Base-by-base conservation (phyloP, 2,329 filamentous ascomycete genomes). In the Paradendryphiella salina region DNA sequence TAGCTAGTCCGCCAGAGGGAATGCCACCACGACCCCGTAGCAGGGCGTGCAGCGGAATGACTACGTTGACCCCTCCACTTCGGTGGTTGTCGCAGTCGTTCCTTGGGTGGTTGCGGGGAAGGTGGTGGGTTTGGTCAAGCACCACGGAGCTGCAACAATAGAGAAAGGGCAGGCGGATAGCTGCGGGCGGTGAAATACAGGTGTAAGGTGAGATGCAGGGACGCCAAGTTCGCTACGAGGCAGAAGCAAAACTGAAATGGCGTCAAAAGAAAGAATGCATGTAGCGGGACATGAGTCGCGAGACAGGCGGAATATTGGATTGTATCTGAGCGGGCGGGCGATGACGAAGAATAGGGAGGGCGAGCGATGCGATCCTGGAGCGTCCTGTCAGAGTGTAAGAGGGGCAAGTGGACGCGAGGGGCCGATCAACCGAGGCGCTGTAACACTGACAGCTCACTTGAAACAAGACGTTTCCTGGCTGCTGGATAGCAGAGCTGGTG, bases 311-410 rank as follows among this genome's bases (percentile, higher is more conserved):
- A 54, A 46, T 57, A 59, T 59, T 54, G 53, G 38, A 44, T 52
- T 47, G 33, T 44, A 42, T 43, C 53, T 48, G 53, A 40, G 49
- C 46, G 50, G 53, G 53, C 56, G 50, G 56, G 56, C 55, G 56
- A 56, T 53, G 56, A 57, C 56, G 56, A 56, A 48, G 46, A 54
- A 49, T 50, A 54, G 49, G 45, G 49, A 50, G 47, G 21, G 34
- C 37, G 46, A 32, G 37, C 37, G 50, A 41, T 44, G 46, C 23
- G 23, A 35, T 46, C 31, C 23, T 39, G 21, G 50, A 34, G 47
- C 32, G 21, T 26, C 48, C 26, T 38, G 48, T 44, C 52, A 45
- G 34, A 20, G 41, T 20, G 40, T 11, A 9, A 33, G 26, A 41
- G 29, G 45, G 56, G 56, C 49, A 59, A 41, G 50, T 54, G 17